Percentiles rank a stretch among this genome's conserved stretches.
Conservation (phyloP, 73 alveolate genomes). For the Tetrahymena malaccensis region DNA sequence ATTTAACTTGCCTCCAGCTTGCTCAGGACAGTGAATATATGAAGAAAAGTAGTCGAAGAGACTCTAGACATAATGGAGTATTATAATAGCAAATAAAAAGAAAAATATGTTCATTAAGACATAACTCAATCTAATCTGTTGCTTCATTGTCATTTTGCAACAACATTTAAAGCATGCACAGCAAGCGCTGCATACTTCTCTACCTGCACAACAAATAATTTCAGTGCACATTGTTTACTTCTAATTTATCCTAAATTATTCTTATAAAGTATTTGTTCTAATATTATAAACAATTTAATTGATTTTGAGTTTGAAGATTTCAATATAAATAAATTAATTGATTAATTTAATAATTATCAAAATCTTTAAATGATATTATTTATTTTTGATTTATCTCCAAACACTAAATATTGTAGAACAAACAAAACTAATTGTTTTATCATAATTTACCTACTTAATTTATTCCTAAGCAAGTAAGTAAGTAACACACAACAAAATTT, state of each 20-base stretch:
- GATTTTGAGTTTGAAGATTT: not conserved
- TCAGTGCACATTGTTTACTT: not conserved
- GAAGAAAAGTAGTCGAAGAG: not conserved
- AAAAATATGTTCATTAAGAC: conserved; percentile 1
- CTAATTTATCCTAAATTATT: not conserved
- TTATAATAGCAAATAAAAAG: conserved; percentile 1
- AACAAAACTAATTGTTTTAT: not conserved
- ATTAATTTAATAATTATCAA: too few species aligned
- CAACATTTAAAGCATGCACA: not conserved
- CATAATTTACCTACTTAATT: not conserved
- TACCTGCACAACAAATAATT: not conserved
- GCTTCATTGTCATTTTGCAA: not conserved
- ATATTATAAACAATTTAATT: too few species aligned
- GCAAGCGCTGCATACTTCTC: not conserved
- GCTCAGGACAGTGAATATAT: not conserved
- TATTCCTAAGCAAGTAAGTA: not conserved
- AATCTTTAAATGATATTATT: too few species aligned
- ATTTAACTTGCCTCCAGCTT: not conserved
- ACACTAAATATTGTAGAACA: not conserved
- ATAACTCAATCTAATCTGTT: not conserved
- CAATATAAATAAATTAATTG: not conserved
- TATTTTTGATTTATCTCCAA: not conserved
- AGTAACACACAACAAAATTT: not conserved
- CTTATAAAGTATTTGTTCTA: not conserved
- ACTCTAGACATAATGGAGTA: not conserved